Conservation (phyloP, 2,329 filamentous ascomycete genomes). For the Fusarium pininemorale region DNA sequence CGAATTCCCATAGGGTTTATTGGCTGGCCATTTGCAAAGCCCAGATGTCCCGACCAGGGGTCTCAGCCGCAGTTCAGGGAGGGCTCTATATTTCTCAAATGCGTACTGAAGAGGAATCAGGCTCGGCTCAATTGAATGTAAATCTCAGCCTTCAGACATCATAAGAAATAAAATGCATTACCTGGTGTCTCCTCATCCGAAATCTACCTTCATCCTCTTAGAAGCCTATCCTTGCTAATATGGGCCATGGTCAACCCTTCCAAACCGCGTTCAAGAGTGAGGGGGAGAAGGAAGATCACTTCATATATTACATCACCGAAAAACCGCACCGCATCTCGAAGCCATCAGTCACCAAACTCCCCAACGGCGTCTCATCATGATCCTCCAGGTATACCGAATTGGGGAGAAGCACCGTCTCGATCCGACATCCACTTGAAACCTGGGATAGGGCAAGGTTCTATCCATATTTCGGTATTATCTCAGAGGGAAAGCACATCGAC, state of each 20-base stretch:
- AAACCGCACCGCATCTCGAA: no score
- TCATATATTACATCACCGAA: no score
- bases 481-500: background rate
- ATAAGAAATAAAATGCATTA: rapidly evolving
- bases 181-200: rapidly evolving
- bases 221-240: background rate
- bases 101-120: background rate
- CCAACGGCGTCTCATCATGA: background rate
- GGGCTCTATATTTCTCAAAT: background rate
- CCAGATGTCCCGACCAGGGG: no score
- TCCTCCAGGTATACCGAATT: background rate
- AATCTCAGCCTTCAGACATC: background rate
- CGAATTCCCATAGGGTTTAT: background rate
- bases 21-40: background rate
- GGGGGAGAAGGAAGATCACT: background rate
- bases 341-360: no score
- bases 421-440: background rate
- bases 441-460: background rate
- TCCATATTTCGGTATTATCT: background rate
- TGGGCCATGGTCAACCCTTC: background rate
- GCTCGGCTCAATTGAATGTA: background rate
- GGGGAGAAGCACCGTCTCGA: background rate
- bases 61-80: background rate
- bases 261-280: background rate
- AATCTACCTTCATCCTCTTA: rapidly evolving